A percentile compares a stretch with the other conserved stretches of the same genome.
Conservation (phyloP, 2,329 filamentous ascomycete species). For the Fusarium fujikuroi region DNA sequence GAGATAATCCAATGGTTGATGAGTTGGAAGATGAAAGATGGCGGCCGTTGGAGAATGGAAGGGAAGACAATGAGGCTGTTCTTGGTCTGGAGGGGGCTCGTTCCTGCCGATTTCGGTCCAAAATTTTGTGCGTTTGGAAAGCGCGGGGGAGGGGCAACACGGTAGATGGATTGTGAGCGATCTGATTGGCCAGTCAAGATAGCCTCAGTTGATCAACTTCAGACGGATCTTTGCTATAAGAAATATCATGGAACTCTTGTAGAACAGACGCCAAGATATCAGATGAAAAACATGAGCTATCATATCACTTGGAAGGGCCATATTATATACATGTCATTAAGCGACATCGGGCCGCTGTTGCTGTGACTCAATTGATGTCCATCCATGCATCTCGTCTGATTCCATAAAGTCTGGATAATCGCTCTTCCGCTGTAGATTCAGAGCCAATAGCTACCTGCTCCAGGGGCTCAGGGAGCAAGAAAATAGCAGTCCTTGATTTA, state of each 20-base stretch:
- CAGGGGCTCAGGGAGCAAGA: not conserved
- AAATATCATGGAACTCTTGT: not conserved
- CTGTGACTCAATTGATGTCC: slow-evolving; percentile 26
- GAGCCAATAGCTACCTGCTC: not conserved
- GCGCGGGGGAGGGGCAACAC: slow-evolving; percentile 26
- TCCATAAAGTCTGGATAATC: slow-evolving; percentile 34
- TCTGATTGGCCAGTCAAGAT: slow-evolving; percentile 11
- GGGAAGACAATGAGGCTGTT: not conserved
- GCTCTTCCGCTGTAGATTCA: slow-evolving; percentile 17
- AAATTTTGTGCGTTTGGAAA: slow-evolving; percentile 15
- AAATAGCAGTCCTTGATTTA: not conserved
- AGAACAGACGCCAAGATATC: not conserved
- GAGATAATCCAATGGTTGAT: not conserved
- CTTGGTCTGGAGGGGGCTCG: not conserved
- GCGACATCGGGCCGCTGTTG: slow-evolving; percentile 26
- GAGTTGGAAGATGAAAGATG: slow-evolving; percentile 9
- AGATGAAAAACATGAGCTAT: not conserved
- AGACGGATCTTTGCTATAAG: not conserved
- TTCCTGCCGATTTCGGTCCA: slow-evolving; percentile 31
- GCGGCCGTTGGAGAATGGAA: slow-evolving; percentile 32
- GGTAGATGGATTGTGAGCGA: not conserved
- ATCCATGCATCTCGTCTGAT: not conserved
- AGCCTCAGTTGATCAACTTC: slow-evolving; percentile 5
- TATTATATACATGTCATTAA: slow-evolving; percentile 2
- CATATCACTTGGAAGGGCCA: no score